Conservation (phyloP, 805 yeast species). For the Lachancea sp. region DNA sequence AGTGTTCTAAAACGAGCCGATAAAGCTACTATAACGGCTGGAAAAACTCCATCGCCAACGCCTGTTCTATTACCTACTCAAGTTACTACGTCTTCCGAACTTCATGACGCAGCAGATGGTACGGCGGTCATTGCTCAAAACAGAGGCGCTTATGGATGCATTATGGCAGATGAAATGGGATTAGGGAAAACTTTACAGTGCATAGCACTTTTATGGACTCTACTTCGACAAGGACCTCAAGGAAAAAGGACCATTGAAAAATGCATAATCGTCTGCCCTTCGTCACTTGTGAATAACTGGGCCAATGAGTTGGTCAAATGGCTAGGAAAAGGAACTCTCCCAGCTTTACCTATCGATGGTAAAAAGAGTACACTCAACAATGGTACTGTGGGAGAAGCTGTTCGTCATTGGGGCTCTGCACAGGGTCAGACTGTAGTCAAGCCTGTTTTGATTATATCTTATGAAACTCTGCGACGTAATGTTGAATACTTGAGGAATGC, state of each 20-base stretch:
- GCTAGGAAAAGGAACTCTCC: conserved; percentile 86
- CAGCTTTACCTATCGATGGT: conserved; percentile 91
- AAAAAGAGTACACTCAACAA: conserved; percentile 54
- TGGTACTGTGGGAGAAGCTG: conserved; percentile 59
- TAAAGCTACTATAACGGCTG: conserved; percentile 1
- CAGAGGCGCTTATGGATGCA: conserved; percentile 85
- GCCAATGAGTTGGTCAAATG: conserved; percentile 93
- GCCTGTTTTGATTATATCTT: conserved; percentile 89
- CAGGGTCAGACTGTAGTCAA: conserved; percentile 82
- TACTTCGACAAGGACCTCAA: conserved; percentile 81
- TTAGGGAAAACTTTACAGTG: conserved; percentile 89
- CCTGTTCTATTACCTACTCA: background rate
- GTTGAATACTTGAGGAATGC: conserved; percentile 66
- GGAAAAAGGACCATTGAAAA: conserved; percentile 76
- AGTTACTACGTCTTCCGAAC: conserved; percentile 1
- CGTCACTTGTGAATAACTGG: conserved; percentile 91
- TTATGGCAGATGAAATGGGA: conserved; percentile 99
- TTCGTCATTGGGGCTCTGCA: conserved; percentile 82
- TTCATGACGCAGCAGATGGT: background rate
- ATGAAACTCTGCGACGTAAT: conserved; percentile 86
- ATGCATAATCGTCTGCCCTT: conserved; percentile 91
- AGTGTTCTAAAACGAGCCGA: conserved; percentile 3
- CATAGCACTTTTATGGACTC: conserved; percentile 85
- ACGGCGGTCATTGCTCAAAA: conserved; percentile 32
- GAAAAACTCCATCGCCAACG: conserved; percentile 4